Conservation (phyloP, 495 filamentous ascomycete species). For the Penicillium nucicola region DNA sequence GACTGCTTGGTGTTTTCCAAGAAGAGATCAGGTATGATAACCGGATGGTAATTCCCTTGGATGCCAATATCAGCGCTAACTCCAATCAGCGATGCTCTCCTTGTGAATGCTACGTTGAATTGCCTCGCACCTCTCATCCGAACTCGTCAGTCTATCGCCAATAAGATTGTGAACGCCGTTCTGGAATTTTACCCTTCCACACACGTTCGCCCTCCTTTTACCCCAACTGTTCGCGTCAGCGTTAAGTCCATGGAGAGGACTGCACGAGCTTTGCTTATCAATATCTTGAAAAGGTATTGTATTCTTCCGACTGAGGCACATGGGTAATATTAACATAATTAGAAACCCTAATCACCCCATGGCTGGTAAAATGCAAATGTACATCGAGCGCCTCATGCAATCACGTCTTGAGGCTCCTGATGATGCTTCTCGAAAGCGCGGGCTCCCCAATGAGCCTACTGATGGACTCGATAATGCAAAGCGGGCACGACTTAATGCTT, state of each 20-base stretch:
- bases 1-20: slow-evolving; percentile 82
- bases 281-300: slow-evolving; percentile 70
- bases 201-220: slow-evolving; percentile 71
- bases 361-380: slow-evolving; percentile 69
- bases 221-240: slow-evolving; percentile 71
- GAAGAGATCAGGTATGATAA: slow-evolving; percentile 71
- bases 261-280: slow-evolving; percentile 72
- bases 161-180: slow-evolving; percentile 78
- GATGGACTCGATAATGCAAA: slow-evolving; percentile 70
- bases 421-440: slow-evolving; percentile 68
- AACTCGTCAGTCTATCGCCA: slow-evolving; percentile 72
- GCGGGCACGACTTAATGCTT: slow-evolving; percentile 62
- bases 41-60: background rate
- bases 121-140: slow-evolving; percentile 76
- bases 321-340: background rate
- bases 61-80: slow-evolving; percentile 3
- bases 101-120: slow-evolving; percentile 90
- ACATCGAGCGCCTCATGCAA: slow-evolving; percentile 74
- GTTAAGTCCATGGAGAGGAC: slow-evolving; percentile 94
- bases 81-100: slow-evolving; percentile 69
- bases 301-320: background rate
- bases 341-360: slow-evolving; percentile 72
- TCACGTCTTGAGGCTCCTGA: slow-evolving; percentile 73
- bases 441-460: slow-evolving; percentile 58
- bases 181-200: slow-evolving; percentile 90